Conservation (phyloP, 192 early-diverging fungal species). For the Lunasporangiospora selenospora region DNA sequence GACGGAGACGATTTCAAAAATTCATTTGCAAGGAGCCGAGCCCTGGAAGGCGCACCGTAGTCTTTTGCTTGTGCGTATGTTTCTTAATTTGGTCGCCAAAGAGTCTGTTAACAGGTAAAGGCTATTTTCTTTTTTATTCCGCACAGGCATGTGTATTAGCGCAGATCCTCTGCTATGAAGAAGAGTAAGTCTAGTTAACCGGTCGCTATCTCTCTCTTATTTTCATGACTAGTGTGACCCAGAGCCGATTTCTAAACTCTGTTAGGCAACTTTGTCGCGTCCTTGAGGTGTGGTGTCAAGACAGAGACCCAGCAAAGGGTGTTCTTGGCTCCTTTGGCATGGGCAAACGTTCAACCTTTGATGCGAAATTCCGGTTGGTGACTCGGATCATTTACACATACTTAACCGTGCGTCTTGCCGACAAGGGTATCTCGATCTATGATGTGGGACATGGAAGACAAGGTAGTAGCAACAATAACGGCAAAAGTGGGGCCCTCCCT, state of each 20-base stretch:
- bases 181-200: too few species aligned
- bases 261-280: constrained; percentile 32
- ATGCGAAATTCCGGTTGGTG: constrained; percentile 31
- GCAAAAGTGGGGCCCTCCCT: constrained; percentile 13
- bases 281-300: constrained; percentile 30
- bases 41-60: constrained; percentile 43
- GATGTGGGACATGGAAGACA: not conserved
- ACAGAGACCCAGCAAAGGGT: constrained; percentile 29
- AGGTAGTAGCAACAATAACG: too few species aligned
- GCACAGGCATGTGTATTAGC: too few species aligned
- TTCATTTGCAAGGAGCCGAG: constrained; percentile 24
- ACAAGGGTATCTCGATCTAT: constrained; percentile 38
- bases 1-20: constrained; percentile 32
- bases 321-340: constrained; percentile 39
- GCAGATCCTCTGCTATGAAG: too few species aligned
- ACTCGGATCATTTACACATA: constrained; percentile 41
- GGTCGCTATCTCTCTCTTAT: constrained; percentile 2
- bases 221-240: constrained; percentile 13
- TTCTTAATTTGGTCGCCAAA: constrained; percentile 37
- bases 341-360: constrained; percentile 29
- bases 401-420: constrained; percentile 22
- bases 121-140: not conserved
- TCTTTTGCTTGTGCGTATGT: constrained; percentile 34
- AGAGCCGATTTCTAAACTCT: constrained; percentile 40
- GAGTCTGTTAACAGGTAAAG: constrained; percentile 42